Conservation (phyloP, 331 rosid genomes). For the Acacia pycnantha region DNA sequence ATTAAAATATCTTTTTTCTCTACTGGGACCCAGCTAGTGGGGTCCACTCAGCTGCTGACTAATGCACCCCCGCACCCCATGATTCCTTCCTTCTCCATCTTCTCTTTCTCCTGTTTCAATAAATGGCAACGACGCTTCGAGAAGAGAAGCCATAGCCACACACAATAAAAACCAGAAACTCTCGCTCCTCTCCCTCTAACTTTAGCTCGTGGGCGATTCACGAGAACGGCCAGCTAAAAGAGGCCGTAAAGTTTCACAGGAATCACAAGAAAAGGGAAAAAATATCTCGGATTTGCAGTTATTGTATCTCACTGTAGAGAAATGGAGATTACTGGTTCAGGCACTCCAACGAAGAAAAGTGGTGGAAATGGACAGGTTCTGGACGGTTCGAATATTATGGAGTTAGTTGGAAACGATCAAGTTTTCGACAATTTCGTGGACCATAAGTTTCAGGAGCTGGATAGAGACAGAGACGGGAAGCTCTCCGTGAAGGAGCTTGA, state of each 20-base stretch:
- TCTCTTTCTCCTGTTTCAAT: not conserved
- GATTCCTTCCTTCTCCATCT: not conserved
- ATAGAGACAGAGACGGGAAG: conserved; percentile 76
- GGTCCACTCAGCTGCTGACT: not conserved
- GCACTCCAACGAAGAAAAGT: conserved; percentile 33
- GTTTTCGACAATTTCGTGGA: conserved; percentile 74
- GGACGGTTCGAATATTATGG: conserved; percentile 93
- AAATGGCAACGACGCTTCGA: not conserved
- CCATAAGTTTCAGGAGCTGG: conserved; percentile 85
- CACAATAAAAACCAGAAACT: not conserved
- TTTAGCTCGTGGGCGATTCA: conserved; percentile 44
- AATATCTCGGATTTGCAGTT: not conserved
- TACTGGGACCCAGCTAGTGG: not conserved
- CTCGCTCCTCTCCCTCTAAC: not conserved
- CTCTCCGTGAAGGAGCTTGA: conserved; percentile 85
- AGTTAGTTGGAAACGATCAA: conserved; percentile 85
- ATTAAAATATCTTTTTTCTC: not conserved
- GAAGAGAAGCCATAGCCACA: conserved; percentile 10
- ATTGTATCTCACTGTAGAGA: not conserved
- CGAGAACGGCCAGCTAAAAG: conserved; percentile 41
- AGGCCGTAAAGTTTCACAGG: conserved; percentile 33
- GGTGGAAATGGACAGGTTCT: conserved; percentile 57
- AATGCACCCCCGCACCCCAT: not conserved
- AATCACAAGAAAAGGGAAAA: conserved; percentile 38
- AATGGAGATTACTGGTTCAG: conserved; percentile 35